phyloP scores from a whole-genome alignment of 768 basidiomycete species.

The Cantharellus anzutake region DNA sequence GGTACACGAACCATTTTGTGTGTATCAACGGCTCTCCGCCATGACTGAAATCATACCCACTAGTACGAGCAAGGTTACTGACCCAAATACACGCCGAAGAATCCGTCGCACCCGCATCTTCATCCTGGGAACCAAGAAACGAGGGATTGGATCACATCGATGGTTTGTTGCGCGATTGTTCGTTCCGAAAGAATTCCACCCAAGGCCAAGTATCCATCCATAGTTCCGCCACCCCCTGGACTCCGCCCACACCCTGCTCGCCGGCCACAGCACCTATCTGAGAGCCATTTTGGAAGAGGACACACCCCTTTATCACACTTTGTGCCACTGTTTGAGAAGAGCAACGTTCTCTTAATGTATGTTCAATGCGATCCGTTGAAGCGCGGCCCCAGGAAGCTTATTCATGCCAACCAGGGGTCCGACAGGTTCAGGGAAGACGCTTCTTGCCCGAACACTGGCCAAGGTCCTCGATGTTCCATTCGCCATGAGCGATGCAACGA shows the following conservation, averaged over 20 bases:
- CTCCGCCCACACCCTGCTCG: conserved; percentile 40
- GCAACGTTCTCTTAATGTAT: conserved; percentile 84
- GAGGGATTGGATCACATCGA: too few species aligned
- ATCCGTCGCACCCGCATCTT: neutral
- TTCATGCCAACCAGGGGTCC: conserved; percentile 36
- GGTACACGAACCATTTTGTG: conserved; percentile 30
- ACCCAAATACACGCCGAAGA: neutral
- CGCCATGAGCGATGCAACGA: conserved; percentile 81
- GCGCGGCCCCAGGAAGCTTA: conserved; percentile 16
- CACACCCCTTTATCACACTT: neutral
- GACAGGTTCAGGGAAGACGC: conserved; percentile 81
- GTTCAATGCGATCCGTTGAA: conserved; percentile 11
- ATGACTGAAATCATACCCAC: neutral
- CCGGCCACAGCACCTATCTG: neutral
- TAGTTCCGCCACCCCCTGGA: too few species aligned
- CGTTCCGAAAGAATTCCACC: too few species aligned
- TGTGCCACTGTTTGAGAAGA: conserved; percentile 59
- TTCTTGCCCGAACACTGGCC: conserved; percentile 82
- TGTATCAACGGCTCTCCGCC: conserved; percentile 17
- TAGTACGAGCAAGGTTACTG: conserved; percentile 5
- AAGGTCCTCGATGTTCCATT: conserved; percentile 85
- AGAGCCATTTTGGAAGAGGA: neutral
- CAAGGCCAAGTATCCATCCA: neutral
- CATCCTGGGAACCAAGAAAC: too few species aligned
- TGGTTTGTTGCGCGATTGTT: too few species aligned